Percentiles rank a stretch among this genome's conserved stretches.
Evolutionary conservation across 164 flowering plant species (phyloP).

Genomic region (Piper betle): DNA sequence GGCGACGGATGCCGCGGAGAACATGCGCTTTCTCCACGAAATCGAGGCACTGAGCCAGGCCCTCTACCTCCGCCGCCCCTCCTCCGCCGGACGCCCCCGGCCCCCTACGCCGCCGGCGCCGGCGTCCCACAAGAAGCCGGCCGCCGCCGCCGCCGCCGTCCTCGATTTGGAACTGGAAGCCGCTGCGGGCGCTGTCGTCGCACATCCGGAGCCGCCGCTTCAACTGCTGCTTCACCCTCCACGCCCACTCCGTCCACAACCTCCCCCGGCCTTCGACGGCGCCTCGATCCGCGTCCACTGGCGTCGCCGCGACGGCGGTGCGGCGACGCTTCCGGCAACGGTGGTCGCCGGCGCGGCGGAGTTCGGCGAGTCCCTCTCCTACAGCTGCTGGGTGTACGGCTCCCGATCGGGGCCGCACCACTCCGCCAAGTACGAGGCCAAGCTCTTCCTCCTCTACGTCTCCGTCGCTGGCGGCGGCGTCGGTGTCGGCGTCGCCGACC

Average conservation of each 20-base stretch:
- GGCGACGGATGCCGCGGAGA: conserved; percentile 30
- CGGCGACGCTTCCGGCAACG: conserved; percentile 38
- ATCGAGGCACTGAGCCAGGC: conserved; percentile 72
- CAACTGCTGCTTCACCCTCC: conserved; percentile 54
- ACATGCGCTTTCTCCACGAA: conserved; percentile 51
- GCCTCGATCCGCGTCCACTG: conserved; percentile 54
- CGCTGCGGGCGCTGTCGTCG: conserved; percentile 52
- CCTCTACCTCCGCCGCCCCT: conserved; percentile 15
- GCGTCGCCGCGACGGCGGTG: conserved; percentile 62
- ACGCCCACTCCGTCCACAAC: conserved; percentile 65
- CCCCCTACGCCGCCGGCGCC: conserved; percentile 69
- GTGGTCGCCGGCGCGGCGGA: conserved; percentile 49
- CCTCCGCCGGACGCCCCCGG: conserved; percentile 15
- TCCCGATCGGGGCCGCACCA: conserved; percentile 71
- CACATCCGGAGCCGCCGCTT: conserved; percentile 47
- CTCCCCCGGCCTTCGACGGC: conserved; percentile 31
- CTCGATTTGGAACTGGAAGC: conserved; percentile 74
- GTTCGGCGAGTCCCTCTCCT: conserved; percentile 55
- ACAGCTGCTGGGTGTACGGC: conserved; percentile 57
- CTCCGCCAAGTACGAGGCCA: conserved; percentile 89
- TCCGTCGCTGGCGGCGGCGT: conserved; percentile 23
- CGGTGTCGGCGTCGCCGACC: conserved; percentile 22
- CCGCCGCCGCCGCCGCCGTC: conserved; percentile 58
- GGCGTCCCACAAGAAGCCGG: conserved; percentile 57
- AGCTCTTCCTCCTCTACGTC: conserved; percentile 60